Base-by-base conservation (phyloP, 352 stramenopile species). In the Phytophthora citrophthora region DNA sequence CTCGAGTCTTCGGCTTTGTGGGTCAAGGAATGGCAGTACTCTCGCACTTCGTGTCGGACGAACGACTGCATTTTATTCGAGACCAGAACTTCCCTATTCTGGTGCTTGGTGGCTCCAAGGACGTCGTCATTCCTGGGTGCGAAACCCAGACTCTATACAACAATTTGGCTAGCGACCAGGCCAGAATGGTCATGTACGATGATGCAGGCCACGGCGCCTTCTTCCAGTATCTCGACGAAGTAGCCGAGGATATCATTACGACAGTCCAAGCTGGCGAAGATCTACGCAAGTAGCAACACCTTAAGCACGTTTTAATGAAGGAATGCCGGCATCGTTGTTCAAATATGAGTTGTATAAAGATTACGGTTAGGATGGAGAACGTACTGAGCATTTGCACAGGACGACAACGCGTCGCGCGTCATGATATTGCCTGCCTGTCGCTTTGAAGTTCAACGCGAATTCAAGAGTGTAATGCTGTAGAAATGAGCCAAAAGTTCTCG, bases 181-280 rank as follows among this genome's bases (percentile, higher is more conserved):
- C 72, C 8, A 67, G 38, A 11, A 72, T 70, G 41, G 48, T 77
- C 39, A 73, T 80, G 47, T 79, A 80, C 32, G 61, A 81, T 6
- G 60, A 73, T 40, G 63, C 71, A 5, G 77, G 72, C 0, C 77
- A 86, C 48, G 74, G 72, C 4, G 66, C 76, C 4, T 73, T 82
- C 48, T 54, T 79, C 31, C 74, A 86, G 58, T 74, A 80, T 39
- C 55, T 81, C n/a, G 72, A 79, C 16, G 74, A 77, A 20, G 54
- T 83, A 5, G 65, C 67, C 4, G 15, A 44, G 2, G 77, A 82
- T 11, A 66, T 86, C 39, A 27, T 81, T 26, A 65, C 40, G 8
- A 74, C 64, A 1, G 51, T 79, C 29, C 55, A 38, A 40, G 56
- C 27, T 52, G 60, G 26, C 4, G 52, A 62, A 57, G 27, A 36